These are phyloP conservation scores for Diutina pseudorugosa DNA, from an alignment of 1,139 yeast genomes.

Conservation along the genomic window DNA sequence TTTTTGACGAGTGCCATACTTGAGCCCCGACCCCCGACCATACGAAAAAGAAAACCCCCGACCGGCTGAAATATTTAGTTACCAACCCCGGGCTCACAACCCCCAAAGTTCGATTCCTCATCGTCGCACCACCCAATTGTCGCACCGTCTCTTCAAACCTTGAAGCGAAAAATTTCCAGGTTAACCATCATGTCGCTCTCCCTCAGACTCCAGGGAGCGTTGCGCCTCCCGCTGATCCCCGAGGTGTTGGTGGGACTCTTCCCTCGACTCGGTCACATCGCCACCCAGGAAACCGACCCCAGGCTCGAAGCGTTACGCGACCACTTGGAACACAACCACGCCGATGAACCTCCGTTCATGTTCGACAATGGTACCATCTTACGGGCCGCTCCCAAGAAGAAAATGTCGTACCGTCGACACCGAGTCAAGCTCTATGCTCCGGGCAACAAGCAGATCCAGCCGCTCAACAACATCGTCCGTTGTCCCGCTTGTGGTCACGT, in stretches of 20 bases:
- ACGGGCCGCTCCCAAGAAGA: conserved; percentile 88
- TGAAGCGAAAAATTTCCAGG: neutral
- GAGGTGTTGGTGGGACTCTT: neutral
- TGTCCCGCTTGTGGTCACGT: conserved; percentile 95
- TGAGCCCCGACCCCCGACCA: neutral
- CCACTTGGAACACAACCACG: conserved; percentile 15
- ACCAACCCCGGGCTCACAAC: no score
- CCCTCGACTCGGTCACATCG: neutral
- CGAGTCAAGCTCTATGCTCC: conserved; percentile 77
- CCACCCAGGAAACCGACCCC: conserved; percentile 9
- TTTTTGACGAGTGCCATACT: neutral
- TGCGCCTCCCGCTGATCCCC: conserved; percentile 1
- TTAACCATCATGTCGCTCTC: conserved; percentile 3
- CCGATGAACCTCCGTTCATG: conserved; percentile 22
- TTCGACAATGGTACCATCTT: conserved; percentile 52
- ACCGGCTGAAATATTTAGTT: no score
- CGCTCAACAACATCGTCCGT: conserved; percentile 64
- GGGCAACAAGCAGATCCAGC: conserved; percentile 69
- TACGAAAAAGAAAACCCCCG: neutral
- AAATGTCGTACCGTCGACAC: conserved; percentile 74
- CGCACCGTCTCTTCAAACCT: neutral
- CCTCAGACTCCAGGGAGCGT: neutral
- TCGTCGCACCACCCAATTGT: neutral
- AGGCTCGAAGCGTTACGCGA: conserved; percentile 22
- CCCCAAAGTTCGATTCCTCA: neutral